phyloP scores from a whole-genome alignment of 768 basidiomycete genomes.

The Boletus rubroflammeus region DNA sequence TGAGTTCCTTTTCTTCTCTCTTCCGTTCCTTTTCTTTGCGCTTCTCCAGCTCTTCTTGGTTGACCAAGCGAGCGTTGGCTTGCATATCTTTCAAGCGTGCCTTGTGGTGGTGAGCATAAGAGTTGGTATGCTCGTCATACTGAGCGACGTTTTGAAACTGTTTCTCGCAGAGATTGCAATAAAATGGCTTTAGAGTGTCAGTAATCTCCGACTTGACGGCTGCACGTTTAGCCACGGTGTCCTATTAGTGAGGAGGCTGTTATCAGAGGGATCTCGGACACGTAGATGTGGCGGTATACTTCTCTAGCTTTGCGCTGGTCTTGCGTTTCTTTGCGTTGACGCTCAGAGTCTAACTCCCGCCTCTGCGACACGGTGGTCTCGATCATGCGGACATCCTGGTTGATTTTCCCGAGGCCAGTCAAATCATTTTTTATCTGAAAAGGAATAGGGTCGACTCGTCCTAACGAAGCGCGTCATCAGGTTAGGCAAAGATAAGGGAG shows the following conservation, averaged over 20 bases:
- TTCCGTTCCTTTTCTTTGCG: conserved; percentile 84
- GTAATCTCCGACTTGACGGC: conserved; percentile 69
- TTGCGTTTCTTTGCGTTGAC: conserved; percentile 74
- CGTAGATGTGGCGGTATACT: conserved; percentile 35
- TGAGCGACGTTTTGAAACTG: conserved; percentile 84
- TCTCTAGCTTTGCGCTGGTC: conserved; percentile 72
- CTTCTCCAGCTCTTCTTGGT: conserved; percentile 64
- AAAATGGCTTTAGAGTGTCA: conserved; percentile 67
- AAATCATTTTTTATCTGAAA: conserved; percentile 76
- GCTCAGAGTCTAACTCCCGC: conserved; percentile 75
- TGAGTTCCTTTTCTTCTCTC: conserved; percentile 79
- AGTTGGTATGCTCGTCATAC: conserved; percentile 88
- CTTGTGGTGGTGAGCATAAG: conserved; percentile 85
- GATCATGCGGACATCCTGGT: conserved; percentile 78
- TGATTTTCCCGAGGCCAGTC: conserved; percentile 76
- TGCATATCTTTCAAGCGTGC: conserved; percentile 82
- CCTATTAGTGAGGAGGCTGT: conserved; percentile 37
- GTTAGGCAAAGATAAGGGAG: background rate
- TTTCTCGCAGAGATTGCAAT: conserved; percentile 81
- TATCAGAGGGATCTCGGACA: conserved; percentile 6
- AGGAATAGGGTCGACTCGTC: conserved; percentile 79
- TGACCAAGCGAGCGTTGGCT: conserved; percentile 61
- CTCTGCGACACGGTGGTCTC: conserved; percentile 83
- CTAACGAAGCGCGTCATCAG: conserved; percentile 34
- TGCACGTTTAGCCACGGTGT: conserved; percentile 56